Conservation (phyloP, 2,329 filamentous ascomycete species). For the Orbilia oligospora region DNA sequence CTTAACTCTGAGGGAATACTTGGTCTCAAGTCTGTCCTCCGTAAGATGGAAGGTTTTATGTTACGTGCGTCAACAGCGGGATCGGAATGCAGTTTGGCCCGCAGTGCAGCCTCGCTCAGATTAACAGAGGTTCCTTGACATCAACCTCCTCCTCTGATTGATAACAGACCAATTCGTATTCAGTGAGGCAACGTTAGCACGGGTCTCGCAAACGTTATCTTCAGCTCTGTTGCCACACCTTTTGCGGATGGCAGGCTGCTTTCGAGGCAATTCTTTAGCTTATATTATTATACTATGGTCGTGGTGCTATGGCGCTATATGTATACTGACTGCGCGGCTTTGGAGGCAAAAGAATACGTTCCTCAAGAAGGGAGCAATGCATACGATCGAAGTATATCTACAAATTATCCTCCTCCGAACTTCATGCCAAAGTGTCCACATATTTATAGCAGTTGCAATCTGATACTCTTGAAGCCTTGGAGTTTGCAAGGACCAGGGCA, state of each 20-base stretch:
- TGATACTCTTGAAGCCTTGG: neutral
- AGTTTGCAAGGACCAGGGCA: constrained; percentile 1
- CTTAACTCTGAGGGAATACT: neutral
- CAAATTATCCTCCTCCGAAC: neutral
- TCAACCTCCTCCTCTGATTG: neutral
- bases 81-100: constrained; percentile 57
- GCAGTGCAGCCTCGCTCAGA: constrained; percentile 8
- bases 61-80: constrained; percentile 38
- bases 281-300: neutral
- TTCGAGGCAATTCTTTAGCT: constrained; percentile 48
- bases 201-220: constrained; percentile 47
- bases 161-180: no score
- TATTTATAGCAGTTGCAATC: constrained; percentile 6
- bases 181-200: constrained; percentile 26
- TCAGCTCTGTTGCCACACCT: constrained; percentile 1
- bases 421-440: constrained; percentile 52
- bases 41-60: constrained; percentile 12
- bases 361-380: no score
- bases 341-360: neutral
- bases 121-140: no score
- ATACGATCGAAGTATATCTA: neutral
- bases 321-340: neutral
- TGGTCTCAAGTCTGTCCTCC: neutral
- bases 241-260: constrained; percentile 28
- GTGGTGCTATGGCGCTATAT: no score